Evolutionary conservation across 106 monocot genomes (phyloP).

Genomic region (Dioscorea zingiberensis): DNA sequence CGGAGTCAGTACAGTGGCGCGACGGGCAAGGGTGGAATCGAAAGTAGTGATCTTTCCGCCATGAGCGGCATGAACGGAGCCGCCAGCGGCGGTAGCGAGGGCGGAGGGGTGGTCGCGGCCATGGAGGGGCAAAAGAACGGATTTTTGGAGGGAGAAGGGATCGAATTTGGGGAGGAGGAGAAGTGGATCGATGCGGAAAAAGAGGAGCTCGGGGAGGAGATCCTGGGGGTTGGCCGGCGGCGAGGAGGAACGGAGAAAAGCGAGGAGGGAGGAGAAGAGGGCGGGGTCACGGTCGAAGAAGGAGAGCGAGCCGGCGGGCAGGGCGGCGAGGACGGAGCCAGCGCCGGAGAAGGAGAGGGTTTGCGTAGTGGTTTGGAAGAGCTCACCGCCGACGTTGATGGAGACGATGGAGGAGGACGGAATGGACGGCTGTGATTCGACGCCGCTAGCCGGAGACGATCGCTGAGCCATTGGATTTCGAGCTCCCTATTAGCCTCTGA

Average conservation of each 20-base stretch:
- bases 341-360: constrained; percentile 51
- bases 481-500: too few species aligned
- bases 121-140: constrained; percentile 40
- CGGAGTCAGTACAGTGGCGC: constrained; percentile 44
- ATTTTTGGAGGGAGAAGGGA: constrained; percentile 21
- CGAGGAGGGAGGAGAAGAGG: constrained; percentile 52
- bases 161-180: constrained; percentile 23
- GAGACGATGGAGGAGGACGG: constrained; percentile 20
- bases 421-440: not conserved
- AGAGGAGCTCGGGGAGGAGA: constrained; percentile 20
- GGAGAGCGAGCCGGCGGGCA: constrained; percentile 4
- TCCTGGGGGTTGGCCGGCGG: constrained; percentile 44
- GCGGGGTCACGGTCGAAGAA: constrained; percentile 66
- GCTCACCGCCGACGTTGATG: constrained; percentile 75
- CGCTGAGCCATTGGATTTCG: not conserved
- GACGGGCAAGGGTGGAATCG: constrained; percentile 27
- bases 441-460: not conserved
- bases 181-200: not conserved
- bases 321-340: constrained; percentile 31
- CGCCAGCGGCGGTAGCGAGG: constrained; percentile 21
- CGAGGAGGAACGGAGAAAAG: constrained; percentile 40
- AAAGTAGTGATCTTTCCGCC: constrained; percentile 55
- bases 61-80: constrained; percentile 42
- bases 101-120: constrained; percentile 34
- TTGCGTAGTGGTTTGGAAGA: constrained; percentile 71